Evolutionary conservation across 129 eudicot species (phyloP), one percentile per base, ranked within the genome.

Genomic region (Helichrysum umbraculigerum): DNA sequence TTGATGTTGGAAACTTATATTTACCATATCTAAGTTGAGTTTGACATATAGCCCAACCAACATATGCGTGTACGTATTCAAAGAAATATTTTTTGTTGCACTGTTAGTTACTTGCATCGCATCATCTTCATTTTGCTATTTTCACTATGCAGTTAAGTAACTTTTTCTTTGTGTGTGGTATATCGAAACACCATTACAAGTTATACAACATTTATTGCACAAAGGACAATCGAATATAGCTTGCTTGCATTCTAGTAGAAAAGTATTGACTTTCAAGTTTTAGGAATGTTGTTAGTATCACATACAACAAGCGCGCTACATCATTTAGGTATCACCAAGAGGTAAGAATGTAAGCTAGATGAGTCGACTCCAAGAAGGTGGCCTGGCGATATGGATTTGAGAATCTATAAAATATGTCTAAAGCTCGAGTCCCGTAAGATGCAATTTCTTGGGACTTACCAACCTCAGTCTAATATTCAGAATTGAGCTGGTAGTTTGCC

Each of bases 1-100:
- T 57, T 56, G 34, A 72, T 33, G 66, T 58, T 72, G 35, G 74
- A 32, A 58, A 57, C 11, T 64, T 64, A 7, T 64, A 7, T 19
- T 7, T 57, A 57, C 62, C 29, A 19, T 19, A 20, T 57, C 4
- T 57, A 57, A 20, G 62, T 20, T 57, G 61, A 57, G 62, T 57
- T 19, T 57, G 61, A 56, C 61, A 5, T 56, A 47, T 3, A 44
- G 12, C 17, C n/a, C 54, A 21, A 22, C 19, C 64, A 21, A 58
- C 64, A 58, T 4, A 52, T 52, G 59, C 47, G 14, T 41, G 47
- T 41, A 41, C 9, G 14, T 41, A 41, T 41, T 9, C 14, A 41
- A 3, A 41, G 16, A 58, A 12, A 8, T 21, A 7, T 10, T 58
- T 19, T 58, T 58, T 8, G 64, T 21, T 14, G 11, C 4, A 8